Conservation (phyloP, 495 filamentous ascomycete species). For the Oidiodendron maius region DNA sequence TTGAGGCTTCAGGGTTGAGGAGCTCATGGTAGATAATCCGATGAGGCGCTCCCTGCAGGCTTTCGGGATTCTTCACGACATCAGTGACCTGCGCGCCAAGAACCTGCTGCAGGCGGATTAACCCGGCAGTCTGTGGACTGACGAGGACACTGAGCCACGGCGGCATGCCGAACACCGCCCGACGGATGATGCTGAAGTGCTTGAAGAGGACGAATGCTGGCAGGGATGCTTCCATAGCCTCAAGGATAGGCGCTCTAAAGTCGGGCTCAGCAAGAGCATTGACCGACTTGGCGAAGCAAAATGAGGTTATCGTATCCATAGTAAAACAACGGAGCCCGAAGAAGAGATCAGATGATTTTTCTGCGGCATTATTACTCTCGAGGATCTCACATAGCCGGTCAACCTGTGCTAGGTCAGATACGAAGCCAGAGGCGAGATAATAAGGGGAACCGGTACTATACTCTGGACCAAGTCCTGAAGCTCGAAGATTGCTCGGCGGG, state of each 20-base stretch:
- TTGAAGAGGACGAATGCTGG: slow-evolving; percentile 24
- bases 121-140: slow-evolving; percentile 23
- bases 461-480: slow-evolving; percentile 28
- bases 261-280: slow-evolving; percentile 26
- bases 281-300: slow-evolving; percentile 31
- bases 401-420: slow-evolving; percentile 4
- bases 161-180: slow-evolving; percentile 25
- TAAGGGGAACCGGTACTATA: slow-evolving; percentile 19
- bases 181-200: slow-evolving; percentile 24
- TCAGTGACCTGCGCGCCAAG: slow-evolving; percentile 7
- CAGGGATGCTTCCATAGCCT: slow-evolving; percentile 25
- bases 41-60: slow-evolving; percentile 25
- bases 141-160: slow-evolving; percentile 20
- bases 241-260: slow-evolving; percentile 29
- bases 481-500: slow-evolving; percentile 23
- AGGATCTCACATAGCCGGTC: slow-evolving; percentile 24
- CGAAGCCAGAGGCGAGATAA: not conserved
- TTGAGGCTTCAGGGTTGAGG: slow-evolving; percentile 22
- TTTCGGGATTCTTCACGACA: slow-evolving; percentile 17
- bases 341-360: slow-evolving; percentile 23
- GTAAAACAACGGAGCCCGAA: slow-evolving; percentile 30
- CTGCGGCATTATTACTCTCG: slow-evolving; percentile 2
- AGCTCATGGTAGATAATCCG: slow-evolving; percentile 34
- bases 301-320: slow-evolving; percentile 32
- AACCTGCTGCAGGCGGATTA: slow-evolving; percentile 25